Evolutionary conservation across 805 yeast genomes (phyloP).

Genomic region (Alloascoidea hylecoeti): DNA sequence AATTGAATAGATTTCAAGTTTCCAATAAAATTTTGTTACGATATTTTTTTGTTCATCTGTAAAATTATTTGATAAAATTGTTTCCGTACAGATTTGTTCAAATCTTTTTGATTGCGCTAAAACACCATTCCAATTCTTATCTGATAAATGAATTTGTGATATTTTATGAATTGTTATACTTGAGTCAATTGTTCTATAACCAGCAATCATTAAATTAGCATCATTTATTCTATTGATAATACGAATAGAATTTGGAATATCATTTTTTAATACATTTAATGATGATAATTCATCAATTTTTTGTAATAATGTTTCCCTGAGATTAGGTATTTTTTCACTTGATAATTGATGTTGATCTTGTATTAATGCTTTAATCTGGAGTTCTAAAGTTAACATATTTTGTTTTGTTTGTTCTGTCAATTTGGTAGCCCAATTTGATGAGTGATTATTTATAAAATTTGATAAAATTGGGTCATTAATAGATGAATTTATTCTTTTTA

Average conservation of each 20-base stretch:
- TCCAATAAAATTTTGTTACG: not conserved
- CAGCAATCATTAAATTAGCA: not conserved
- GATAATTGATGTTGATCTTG: no score
- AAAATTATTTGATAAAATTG: not conserved
- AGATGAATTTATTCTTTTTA: no score
- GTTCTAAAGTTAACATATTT: no score
- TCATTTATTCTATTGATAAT: not conserved
- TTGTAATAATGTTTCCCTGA: no score
- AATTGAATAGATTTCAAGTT: not conserved
- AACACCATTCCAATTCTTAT: not conserved
- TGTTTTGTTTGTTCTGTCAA: no score
- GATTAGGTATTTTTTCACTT: no score
- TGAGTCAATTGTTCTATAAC: not conserved
- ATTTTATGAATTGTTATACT: not conserved
- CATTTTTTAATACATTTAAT: not conserved
- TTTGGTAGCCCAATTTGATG: no score
- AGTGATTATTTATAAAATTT: no score
- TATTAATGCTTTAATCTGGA: no score
- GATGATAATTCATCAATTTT: no score
- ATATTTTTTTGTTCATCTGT: not conserved
- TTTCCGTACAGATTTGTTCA: not conserved
- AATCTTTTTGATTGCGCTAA: not conserved
- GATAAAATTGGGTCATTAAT: no score
- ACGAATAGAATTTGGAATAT: not conserved
- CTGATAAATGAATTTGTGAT: not conserved